Percentiles rank a stretch among this genome's conserved stretches.
These are phyloP conservation scores for Pythium brassicae DNA, from an alignment of 352 stramenopile species.

Conservation along the genomic window DNA sequence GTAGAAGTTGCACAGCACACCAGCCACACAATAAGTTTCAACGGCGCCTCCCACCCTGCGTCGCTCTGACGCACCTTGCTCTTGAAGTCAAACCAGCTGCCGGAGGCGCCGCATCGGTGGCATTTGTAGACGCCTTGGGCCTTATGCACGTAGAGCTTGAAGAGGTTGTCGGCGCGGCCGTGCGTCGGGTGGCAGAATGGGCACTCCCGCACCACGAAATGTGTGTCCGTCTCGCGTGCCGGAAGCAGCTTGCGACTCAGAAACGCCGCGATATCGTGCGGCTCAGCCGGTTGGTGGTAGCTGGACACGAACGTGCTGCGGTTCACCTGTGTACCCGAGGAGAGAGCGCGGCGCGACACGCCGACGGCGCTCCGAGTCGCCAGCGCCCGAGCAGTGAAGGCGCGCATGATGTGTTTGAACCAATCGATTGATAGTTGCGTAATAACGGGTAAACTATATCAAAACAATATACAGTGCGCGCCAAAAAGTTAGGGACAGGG, in stretches of 20 bases:
- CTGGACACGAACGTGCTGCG: conserved; percentile 69
- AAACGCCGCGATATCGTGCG: conserved; percentile 61
- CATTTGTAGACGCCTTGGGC: conserved; percentile 86
- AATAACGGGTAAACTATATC: no score
- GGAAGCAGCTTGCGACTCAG: conserved; percentile 68
- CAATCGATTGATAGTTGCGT: no score
- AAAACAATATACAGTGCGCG: no score
- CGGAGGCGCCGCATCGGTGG: conserved; percentile 80
- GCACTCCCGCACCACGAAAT: conserved; percentile 80
- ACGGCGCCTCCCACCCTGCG: no score
- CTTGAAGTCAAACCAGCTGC: conserved; percentile 90
- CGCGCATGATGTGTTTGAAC: no score
- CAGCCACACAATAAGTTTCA: not conserved
- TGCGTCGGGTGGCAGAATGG: conserved; percentile 85
- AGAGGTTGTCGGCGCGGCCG: conserved; percentile 84
- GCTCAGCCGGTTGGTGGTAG: conserved; percentile 70
- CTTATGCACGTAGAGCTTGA: conserved; percentile 90
- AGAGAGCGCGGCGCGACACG: conserved; percentile 12
- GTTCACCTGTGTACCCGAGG: conserved; percentile 15
- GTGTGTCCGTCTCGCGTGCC: conserved; percentile 64
- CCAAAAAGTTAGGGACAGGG: no score
- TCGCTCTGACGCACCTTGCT: conserved; percentile 35
- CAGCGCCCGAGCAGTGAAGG: no score
- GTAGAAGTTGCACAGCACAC: not conserved
- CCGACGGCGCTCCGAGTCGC: not conserved